Conservation (phyloP, 495 filamentous ascomycete genomes). For the Aspergillus steynii region DNA sequence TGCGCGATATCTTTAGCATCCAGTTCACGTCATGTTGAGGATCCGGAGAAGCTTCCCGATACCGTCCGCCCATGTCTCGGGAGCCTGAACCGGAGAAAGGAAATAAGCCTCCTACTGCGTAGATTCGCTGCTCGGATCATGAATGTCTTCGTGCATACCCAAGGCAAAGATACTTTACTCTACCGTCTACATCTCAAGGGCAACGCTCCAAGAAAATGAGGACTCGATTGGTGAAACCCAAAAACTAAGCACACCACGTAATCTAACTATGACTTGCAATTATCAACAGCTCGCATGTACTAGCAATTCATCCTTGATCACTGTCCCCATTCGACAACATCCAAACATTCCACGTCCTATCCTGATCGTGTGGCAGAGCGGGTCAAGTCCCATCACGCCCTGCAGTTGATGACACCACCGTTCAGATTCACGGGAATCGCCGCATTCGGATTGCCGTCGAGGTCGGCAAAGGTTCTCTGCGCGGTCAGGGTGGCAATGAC, state of each 20-base stretch:
- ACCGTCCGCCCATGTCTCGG: too few species aligned
- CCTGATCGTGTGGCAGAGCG: neutral
- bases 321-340: neutral
- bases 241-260: neutral
- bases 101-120: too few species aligned
- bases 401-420: conserved; percentile 18
- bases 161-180: too few species aligned
- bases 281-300: neutral
- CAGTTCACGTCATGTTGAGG: too few species aligned
- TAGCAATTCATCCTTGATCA: neutral
- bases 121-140: too few species aligned
- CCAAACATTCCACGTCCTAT: neutral
- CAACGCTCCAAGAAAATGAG: too few species aligned
- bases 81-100: too few species aligned
- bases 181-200: too few species aligned
- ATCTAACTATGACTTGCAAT: neutral
- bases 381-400: conserved; percentile 28
- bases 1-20: too few species aligned
- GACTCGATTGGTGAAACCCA: too few species aligned
- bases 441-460: conserved; percentile 23
- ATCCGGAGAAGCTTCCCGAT: too few species aligned
- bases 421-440: conserved; percentile 22
- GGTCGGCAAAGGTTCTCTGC: conserved; percentile 19
- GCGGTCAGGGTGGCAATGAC: conserved; percentile 20
- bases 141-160: too few species aligned